Evolutionary conservation across 495 filamentous ascomycete species (phyloP), one percentile per base, ranked within the genome.

Genomic region (Penicillium cosmopolitanum): DNA sequence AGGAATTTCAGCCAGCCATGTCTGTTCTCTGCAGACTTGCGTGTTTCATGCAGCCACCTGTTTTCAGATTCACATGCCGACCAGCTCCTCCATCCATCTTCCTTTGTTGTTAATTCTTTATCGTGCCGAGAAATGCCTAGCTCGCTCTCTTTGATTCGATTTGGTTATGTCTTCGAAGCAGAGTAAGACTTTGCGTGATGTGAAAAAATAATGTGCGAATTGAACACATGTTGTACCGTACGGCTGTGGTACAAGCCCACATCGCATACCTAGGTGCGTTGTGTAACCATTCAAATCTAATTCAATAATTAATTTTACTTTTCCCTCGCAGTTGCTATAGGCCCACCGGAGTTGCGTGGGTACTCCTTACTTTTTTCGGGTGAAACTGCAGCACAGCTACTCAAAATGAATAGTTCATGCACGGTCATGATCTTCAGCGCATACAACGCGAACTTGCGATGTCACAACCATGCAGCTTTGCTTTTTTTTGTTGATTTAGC

Each of bases 301-400:
- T 44, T 6, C 16, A 9, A 9, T n/a, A n/a, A 44, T 44, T 44
- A 9, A 44, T 21, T 18, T 18, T n/a, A 38, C 42, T 9, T 8
- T 44, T 44, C n/a, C 42, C 5, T 18, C 16, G 0, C 42, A 10
- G 42, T 9, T 15, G 11, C 42, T 4, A 44, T 44, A 44, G 42
- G 42, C 15, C 42, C 13, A 10, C 16, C 7, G 13, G 16, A 23
- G 16, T 1, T 10, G 21, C 3, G 8, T 19, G n/a, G 16, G 9
- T 44, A 18, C 16, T 16, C 42, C 42, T 44, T 44, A n/a, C 42
- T 44, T 44, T 44, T 44, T 44, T 18, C 42, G 42, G 42, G 16
- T 44, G 42, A 10, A 44, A 44, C 15, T 44, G 16, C 42, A 44
- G 42, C 15, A 44, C 42, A 9, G 42, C 42, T 18, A 40, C 11